phyloP scores from a whole-genome alignment of 2,329 filamentous ascomycete genomes.

The Aspergillus sp. region DNA sequence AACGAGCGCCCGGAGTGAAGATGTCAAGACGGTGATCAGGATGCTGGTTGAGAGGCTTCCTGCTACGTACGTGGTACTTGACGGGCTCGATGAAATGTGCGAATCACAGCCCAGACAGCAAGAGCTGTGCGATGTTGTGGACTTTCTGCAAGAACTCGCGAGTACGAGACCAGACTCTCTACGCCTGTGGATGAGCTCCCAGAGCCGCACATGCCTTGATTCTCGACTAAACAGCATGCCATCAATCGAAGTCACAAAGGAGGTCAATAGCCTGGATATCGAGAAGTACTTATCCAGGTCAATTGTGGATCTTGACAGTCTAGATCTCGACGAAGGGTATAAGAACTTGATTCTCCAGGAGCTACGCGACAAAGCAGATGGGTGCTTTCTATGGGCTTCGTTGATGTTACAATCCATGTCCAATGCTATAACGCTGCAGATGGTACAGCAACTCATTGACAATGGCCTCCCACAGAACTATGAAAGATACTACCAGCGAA shows the following conservation, averaged over 20 bases:
- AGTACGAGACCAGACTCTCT: neutral
- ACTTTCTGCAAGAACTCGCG: neutral
- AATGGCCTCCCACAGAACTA: slow-evolving; percentile 2
- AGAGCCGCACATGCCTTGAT: slow-evolving; percentile 6
- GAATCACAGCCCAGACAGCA: neutral
- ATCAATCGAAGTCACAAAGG: neutral
- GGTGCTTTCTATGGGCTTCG: slow-evolving; percentile 9
- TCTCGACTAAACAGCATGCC: neutral
- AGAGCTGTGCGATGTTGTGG: slow-evolving; percentile 3
- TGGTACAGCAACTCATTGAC: neutral
- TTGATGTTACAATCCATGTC: slow-evolving; percentile 6
- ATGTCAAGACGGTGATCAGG: slow-evolving; percentile 2
- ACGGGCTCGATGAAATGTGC: slow-evolving; percentile 5
- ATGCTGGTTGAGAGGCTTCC: neutral
- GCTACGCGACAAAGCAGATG: slow-evolving; percentile 5
- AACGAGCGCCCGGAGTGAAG: slow-evolving; percentile 1
- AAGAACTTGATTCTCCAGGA: neutral
- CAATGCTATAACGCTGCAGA: slow-evolving; percentile 3
- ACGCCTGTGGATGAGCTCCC: slow-evolving; percentile 4
- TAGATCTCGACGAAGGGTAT: slow-evolving; percentile 5
- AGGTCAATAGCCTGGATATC: neutral
- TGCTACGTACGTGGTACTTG: neutral
- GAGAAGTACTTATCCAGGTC: neutral
- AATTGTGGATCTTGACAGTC: neutral
- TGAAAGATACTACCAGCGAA: slow-evolving; percentile 6